Evolutionary conservation across 2,329 filamentous ascomycete genomes (phyloP).

Genomic region (Curvularia eragrostidis): DNA sequence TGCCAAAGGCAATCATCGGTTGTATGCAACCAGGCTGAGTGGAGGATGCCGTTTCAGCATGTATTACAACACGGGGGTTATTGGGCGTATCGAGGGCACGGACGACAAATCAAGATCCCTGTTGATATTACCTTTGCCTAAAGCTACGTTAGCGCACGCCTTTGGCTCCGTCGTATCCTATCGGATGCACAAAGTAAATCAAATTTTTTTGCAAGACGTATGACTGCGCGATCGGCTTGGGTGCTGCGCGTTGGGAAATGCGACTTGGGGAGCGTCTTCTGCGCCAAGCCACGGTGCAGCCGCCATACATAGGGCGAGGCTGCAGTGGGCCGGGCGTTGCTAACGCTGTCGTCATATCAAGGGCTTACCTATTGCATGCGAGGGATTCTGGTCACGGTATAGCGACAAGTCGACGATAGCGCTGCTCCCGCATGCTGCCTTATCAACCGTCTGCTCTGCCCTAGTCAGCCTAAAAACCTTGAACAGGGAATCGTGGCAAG

Average conservation of each 20-base stretch:
- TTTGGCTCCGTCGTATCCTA: constrained; percentile 9
- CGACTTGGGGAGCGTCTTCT: not conserved
- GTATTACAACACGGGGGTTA: not conserved
- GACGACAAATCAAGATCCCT: constrained; percentile 15
- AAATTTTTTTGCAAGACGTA: not conserved
- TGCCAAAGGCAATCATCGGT: constrained; percentile 1
- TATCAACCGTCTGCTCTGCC: not conserved
- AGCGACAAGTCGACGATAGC: not conserved
- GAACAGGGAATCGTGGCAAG: not conserved
- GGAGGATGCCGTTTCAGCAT: not conserved
- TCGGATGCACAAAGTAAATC: constrained; percentile 20
- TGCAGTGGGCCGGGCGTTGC: not conserved
- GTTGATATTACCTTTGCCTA: constrained; percentile 18
- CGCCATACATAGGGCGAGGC: not conserved
- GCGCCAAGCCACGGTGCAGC: not conserved
- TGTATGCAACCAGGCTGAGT: not conserved
- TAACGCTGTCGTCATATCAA: not conserved
- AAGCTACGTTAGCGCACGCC: constrained; percentile 17
- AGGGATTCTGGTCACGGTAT: not conserved
- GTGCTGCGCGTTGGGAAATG: not conserved
- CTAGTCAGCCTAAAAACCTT: not conserved
- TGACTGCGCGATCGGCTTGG: constrained; percentile 1
- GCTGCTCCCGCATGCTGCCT: not conserved
- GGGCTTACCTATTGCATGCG: not conserved
- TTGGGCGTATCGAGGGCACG: constrained; percentile 6